Conservation (phyloP, 106 monocot genomes). For the Gastrodia elata region DNA sequence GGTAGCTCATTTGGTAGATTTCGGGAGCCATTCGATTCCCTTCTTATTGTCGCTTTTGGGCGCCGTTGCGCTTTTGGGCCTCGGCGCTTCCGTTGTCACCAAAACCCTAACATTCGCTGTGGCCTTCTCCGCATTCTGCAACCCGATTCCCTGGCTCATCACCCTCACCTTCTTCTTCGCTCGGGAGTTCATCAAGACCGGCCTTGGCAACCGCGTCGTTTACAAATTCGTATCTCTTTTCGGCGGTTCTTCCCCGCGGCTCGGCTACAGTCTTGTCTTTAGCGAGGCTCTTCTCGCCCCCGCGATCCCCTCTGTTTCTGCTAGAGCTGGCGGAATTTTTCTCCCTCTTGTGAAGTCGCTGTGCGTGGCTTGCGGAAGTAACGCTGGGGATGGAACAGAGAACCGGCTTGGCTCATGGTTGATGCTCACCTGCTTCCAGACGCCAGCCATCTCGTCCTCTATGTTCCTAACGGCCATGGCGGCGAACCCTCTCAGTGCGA, state of each 20-base stretch:
- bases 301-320: conserved; percentile 84
- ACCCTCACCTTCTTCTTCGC: conserved; percentile 98
- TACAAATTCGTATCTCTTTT: conserved; percentile 92
- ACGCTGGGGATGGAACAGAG: conserved; percentile 77
- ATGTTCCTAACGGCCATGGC: conserved; percentile 99
- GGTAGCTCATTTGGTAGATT: no score
- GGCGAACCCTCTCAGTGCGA: conserved; percentile 77
- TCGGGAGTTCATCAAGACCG: conserved; percentile 91
- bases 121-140: conserved; percentile 96
- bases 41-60: conserved; percentile 82
- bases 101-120: conserved; percentile 82
- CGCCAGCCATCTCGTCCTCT: conserved; percentile 73
- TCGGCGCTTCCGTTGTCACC: conserved; percentile 80
- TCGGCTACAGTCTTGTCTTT: conserved; percentile 92
- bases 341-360: conserved; percentile 89
- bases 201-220: conserved; percentile 83
- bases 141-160: conserved; percentile 97
- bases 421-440: conserved; percentile 98
- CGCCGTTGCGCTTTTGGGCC: conserved; percentile 85
- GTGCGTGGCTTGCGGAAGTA: conserved; percentile 81
- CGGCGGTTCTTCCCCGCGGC: conserved; percentile 71
- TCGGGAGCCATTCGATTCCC: no score
- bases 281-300: conserved; percentile 81
- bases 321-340: conserved; percentile 89
- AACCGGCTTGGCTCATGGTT: conserved; percentile 73